A percentile compares a stretch with the other conserved stretches of the same genome.
These are phyloP conservation scores for Rhizopogon vulgaris DNA, from an alignment of 768 basidiomycete genomes.

Conservation along the genomic window DNA sequence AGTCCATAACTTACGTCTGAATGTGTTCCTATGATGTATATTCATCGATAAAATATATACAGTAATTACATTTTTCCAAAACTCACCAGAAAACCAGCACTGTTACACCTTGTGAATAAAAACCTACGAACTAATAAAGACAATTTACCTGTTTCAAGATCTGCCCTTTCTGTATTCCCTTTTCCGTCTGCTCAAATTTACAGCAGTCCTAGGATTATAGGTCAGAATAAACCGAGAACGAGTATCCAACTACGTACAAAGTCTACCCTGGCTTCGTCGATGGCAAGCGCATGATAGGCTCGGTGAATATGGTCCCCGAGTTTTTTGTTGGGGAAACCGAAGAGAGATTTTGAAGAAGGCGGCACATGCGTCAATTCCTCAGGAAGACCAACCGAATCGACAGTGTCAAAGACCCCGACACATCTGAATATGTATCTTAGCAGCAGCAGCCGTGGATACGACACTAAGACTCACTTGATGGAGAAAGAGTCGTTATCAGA, in stretches of 20 bases:
- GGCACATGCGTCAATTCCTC: slow-evolving; percentile 50
- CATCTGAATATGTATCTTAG: slow-evolving; percentile 34
- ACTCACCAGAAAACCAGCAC: slow-evolving; percentile 69
- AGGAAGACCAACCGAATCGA: slow-evolving; percentile 67
- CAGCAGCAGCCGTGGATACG: neutral
- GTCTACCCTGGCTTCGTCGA: slow-evolving; percentile 61
- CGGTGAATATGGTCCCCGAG: slow-evolving; percentile 59
- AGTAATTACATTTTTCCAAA: neutral
- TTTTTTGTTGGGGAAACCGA: slow-evolving; percentile 56
- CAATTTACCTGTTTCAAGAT: slow-evolving; percentile 51
- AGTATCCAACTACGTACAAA: slow-evolving; percentile 42
- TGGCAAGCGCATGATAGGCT: slow-evolving; percentile 65
- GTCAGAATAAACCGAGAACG: neutral
- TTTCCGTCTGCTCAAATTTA: slow-evolving; percentile 55
- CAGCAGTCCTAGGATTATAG: slow-evolving; percentile 42
- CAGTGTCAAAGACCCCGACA: slow-evolving; percentile 73
- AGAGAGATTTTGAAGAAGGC: slow-evolving; percentile 41
- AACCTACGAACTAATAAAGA: neutral
- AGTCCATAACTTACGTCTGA: slow-evolving; percentile 12
- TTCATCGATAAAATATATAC: neutral
- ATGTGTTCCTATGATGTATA: slow-evolving; percentile 21
- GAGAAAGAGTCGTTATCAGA: slow-evolving; percentile 45
- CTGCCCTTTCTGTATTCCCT: slow-evolving; percentile 49
- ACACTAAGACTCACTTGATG: slow-evolving; percentile 44
- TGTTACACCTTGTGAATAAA: slow-evolving; percentile 15